Evolutionary conservation across 2,329 filamentous ascomycete genomes (phyloP), one percentile per base, ranked within the genome.

Genomic region (Microdochium bolleyi): DNA sequence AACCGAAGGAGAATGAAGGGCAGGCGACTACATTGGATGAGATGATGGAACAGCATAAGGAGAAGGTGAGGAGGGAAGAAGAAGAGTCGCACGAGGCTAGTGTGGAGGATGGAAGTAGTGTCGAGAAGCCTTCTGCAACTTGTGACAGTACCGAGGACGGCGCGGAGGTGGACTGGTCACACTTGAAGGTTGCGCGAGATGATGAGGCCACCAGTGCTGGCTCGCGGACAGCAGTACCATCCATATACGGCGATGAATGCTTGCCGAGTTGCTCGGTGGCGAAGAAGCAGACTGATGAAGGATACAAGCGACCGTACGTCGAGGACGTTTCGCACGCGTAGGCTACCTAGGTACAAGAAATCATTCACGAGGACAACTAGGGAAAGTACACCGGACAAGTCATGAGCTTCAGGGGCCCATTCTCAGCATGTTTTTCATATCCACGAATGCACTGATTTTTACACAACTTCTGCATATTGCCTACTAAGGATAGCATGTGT

Each of bases 31-130:
- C 63, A 4, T 46, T 65, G n/a, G 63, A 66, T 27, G 58, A 64
- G 54, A 64, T 56, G 58, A 62, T 66, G 62, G 57, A 53, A 53
- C 56, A 61, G 21, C 63, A 65, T 44, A 61, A 64, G 48, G 61
- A 60, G 34, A 55, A 63, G 50, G 60, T 56, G 10, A 49, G 52
- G 11, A 50, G 52, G 27, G 59, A 63, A 49, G 61, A 62, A 51
- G 51, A 55, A 24, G 60, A 62, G 49, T 57, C 49, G 50, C 53
- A 56, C 27, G 55, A 58, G 49, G 55, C 56, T 32, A 55, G 49
- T 32, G 27, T 53, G 25, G 32, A 55, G 11, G 51, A 56, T 19
- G 50, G 53, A 7, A 41, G 7, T 41, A 9, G 5, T n/a, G 8
- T 19, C 19, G 37, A 41, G 37, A 19, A 41, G 37, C 16, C 16